Conservation (phyloP, 2,329 filamentous ascomycete genomes). For the Alternaria sp. region DNA sequence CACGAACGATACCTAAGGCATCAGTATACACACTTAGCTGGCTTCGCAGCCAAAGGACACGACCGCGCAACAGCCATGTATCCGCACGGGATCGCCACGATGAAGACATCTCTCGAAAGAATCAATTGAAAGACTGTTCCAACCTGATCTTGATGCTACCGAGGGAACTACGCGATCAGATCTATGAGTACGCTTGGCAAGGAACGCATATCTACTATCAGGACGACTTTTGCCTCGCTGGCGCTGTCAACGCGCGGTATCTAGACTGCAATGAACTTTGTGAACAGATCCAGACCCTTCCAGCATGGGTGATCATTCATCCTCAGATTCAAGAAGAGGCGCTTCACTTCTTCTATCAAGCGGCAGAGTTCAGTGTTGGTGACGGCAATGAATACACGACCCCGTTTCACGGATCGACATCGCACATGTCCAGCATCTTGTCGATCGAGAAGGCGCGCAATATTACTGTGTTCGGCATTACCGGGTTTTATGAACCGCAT, state of each 20-base stretch:
- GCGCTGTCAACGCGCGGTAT: background rate
- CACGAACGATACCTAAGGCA: background rate
- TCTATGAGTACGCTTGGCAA: background rate
- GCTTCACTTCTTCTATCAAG: background rate
- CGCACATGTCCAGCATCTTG: background rate
- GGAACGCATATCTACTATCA: background rate
- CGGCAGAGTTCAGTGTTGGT: background rate
- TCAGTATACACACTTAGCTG: background rate
- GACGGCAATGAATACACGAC: background rate
- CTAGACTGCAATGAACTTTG: background rate
- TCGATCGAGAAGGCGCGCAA: background rate
- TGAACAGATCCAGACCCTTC: background rate
- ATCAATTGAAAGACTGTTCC: background rate
- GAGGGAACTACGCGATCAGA: background rate
- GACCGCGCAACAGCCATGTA: background rate
- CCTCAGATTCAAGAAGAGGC: background rate
- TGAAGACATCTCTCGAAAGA: background rate
- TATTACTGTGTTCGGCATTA: background rate
- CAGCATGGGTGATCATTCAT: background rate
- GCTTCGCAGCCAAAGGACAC: background rate
- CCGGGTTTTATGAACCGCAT: background rate
- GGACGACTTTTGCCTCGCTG: background rate
- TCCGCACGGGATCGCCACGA: background rate
- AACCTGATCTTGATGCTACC: background rate
- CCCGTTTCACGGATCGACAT: background rate